Evolutionary conservation across 805 yeast species (phyloP).

Genomic region (Nakazawaea populi): DNA sequence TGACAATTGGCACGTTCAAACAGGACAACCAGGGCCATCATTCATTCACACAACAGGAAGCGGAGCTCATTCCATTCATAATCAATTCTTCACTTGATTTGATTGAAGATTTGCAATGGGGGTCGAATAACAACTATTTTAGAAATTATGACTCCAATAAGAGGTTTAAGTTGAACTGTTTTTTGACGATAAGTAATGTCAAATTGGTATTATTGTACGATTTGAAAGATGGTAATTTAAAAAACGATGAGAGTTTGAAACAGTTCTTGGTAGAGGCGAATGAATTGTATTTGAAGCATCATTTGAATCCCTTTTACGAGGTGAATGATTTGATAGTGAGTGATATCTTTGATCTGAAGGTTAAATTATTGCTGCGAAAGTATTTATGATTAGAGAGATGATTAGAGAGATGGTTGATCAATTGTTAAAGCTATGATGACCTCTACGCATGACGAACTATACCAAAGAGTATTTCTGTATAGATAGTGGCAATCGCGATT

Average conservation of each 20-base stretch:
- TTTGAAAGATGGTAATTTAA: conserved; percentile 51
- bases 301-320: conserved; percentile 81
- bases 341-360: conserved; percentile 68
- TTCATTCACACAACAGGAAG: conserved; percentile 60
- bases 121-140: conserved; percentile 54
- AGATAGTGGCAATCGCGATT: no score
- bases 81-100: conserved; percentile 85
- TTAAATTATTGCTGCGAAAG: conserved; percentile 67
- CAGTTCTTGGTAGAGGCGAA: conserved; percentile 82
- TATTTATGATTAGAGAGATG: conserved; percentile 39
- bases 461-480: no score
- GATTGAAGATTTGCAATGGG: conserved; percentile 89
- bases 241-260: conserved; percentile 66
- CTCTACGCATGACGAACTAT: no score
- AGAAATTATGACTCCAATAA: conserved; percentile 83
- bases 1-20: conserved; percentile 74
- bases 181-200: conserved; percentile 81
- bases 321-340: conserved; percentile 70
- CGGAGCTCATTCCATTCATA: conserved; percentile 81
- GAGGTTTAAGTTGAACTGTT: conserved; percentile 77
- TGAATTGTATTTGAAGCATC: conserved; percentile 80
- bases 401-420: no score
- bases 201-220: conserved; percentile 74
- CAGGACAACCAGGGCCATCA: conserved; percentile 61
- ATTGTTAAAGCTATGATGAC: no score